phyloP scores from a whole-genome alignment of 2,329 filamentous ascomycete genomes.

The Fusarium duplospermum region DNA sequence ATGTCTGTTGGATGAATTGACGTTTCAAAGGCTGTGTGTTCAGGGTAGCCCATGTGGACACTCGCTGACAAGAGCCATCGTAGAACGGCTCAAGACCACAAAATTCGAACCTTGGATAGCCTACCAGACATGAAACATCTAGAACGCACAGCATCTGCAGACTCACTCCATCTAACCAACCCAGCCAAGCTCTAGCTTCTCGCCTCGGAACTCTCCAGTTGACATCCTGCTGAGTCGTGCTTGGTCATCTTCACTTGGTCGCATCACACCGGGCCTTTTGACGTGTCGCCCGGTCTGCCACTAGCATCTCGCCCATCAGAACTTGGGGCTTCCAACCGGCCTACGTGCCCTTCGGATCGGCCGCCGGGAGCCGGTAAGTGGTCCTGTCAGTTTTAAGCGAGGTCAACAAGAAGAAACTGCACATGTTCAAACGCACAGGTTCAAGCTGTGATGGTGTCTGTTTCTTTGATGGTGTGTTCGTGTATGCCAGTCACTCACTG shows the following conservation, averaged over 20 bases:
- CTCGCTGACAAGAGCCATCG: background rate
- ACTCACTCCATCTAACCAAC: background rate
- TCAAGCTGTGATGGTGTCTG: background rate
- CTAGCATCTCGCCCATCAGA: conserved; percentile 4
- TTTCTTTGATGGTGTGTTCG: background rate
- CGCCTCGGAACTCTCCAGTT: background rate
- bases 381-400: background rate
- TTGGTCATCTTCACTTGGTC: background rate
- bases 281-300: background rate
- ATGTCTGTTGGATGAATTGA: background rate
- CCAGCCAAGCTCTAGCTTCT: background rate
- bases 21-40: background rate
- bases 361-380: conserved; percentile 8
- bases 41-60: background rate
- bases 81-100: background rate
- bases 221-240: conserved; percentile 10
- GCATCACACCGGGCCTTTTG: background rate
- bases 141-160: background rate
- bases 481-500: background rate
- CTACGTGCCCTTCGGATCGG: conserved; percentile 3
- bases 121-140: background rate
- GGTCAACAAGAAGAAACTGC: background rate
- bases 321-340: background rate
- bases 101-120: background rate
- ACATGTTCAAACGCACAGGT: background rate